These are phyloP conservation scores for Backusella sp. DNA, from an alignment of 192 early-diverging fungal genomes.

Conservation along the genomic window DNA sequence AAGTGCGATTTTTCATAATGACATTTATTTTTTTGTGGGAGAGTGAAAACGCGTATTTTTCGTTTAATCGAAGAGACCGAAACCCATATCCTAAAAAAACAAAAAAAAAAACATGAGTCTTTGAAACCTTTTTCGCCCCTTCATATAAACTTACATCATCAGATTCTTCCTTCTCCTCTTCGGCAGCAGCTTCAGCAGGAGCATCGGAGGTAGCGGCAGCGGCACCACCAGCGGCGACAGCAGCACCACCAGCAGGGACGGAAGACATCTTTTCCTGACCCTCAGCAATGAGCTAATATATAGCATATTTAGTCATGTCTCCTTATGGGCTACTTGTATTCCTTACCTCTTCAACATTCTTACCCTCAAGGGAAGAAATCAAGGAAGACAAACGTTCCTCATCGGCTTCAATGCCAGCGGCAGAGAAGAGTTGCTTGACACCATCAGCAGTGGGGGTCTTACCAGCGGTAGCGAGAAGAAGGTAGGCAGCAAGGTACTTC, in stretches of 20 bases:
- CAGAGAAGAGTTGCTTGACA: conserved; percentile 79
- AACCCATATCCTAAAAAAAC: conserved; percentile 77
- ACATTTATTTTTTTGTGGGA: neutral
- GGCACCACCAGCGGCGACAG: conserved; percentile 53
- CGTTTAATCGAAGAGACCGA: conserved; percentile 96
- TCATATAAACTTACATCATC: conserved; percentile 54
- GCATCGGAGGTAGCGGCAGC: conserved; percentile 30
- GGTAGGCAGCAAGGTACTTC: conserved; percentile 98
- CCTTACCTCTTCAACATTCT: conserved; percentile 78
- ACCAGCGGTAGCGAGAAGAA: conserved; percentile 90
- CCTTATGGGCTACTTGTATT: too few species aligned
- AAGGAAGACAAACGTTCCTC: conserved; percentile 73
- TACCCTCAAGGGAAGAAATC: conserved; percentile 81
- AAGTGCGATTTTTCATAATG: too few species aligned
- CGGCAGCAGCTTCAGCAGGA: conserved; percentile 71
- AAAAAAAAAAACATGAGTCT: neutral
- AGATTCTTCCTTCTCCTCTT: conserved; percentile 84
- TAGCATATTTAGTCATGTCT: too few species aligned
- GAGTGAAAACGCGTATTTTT: neutral
- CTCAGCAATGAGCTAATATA: conserved; percentile 78
- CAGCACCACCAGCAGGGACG: conserved; percentile 90
- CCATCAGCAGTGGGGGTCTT: conserved; percentile 77
- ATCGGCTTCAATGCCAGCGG: conserved; percentile 94
- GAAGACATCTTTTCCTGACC: conserved; percentile 89
- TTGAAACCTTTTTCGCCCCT: neutral